Conservation (phyloP, 257 asterid species). For the Scutellaria barbata region DNA sequence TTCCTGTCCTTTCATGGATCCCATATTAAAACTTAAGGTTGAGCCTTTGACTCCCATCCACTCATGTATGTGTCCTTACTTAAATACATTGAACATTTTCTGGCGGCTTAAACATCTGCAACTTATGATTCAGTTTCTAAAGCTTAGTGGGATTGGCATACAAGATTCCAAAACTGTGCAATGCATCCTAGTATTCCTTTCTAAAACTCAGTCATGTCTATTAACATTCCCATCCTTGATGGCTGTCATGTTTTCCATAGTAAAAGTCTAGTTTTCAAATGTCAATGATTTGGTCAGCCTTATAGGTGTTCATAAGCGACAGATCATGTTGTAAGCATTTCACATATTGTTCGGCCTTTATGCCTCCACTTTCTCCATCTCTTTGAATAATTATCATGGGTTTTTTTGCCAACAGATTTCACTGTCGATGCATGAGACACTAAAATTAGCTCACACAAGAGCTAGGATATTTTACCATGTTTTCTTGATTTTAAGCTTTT, state of each 20-base stretch:
- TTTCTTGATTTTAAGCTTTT: neutral
- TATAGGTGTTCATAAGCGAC: neutral
- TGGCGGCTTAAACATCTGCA: neutral
- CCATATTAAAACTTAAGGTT: neutral
- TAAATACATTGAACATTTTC: neutral
- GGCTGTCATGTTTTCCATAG: neutral
- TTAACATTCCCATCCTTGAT: neutral
- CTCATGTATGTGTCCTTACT: neutral
- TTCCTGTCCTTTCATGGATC: neutral
- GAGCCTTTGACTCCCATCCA: neutral
- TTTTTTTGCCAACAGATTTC: neutral
- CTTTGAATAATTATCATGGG: neutral
- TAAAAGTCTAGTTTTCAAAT: neutral
- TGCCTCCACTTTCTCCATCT: neutral
- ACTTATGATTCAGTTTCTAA: neutral
- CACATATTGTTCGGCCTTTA: neutral
- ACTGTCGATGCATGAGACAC: neutral
- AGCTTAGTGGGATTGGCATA: conserved; percentile 3
- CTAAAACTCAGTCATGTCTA: neutral
- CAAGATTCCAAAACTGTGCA: conserved; percentile 1
- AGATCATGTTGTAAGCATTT: neutral
- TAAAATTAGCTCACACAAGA: neutral
- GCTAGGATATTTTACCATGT: conserved; percentile 1
- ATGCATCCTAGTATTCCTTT: conserved; percentile 13
- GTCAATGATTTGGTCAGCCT: neutral